Percentiles rank a stretch among this genome's conserved stretches.
Evolutionary conservation across 2,329 filamentous ascomycete species (phyloP).

Genomic region (Colletotrichum ledebouriae): DNA sequence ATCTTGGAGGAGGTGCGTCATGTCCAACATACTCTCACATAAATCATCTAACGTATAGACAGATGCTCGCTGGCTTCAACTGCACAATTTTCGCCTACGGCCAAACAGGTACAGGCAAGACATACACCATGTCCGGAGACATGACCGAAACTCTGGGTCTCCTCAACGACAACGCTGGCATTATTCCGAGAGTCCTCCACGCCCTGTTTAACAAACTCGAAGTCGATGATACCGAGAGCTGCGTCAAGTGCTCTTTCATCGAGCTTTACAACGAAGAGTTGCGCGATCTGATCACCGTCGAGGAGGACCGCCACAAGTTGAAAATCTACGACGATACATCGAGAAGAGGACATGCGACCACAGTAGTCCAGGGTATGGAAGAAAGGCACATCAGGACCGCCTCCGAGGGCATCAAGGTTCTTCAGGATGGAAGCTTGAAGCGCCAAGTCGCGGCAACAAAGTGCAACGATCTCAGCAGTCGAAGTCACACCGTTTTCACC

Average conservation of each 20-base stretch:
- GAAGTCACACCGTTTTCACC: slow-evolving; percentile 97
- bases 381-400: slow-evolving; percentile 92
- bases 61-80: slow-evolving; percentile 96
- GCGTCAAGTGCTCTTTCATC: slow-evolving; percentile 98
- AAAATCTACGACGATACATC: slow-evolving; percentile 96
- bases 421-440: slow-evolving; percentile 91
- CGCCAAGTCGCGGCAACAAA: slow-evolving; percentile 99
- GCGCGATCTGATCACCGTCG: slow-evolving; percentile 85
- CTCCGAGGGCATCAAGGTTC: slow-evolving; percentile 85
- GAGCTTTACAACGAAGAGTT: slow-evolving; percentile 99
- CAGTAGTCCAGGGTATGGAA: slow-evolving; percentile 97
- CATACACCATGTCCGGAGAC: slow-evolving; percentile 99
- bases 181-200: slow-evolving; percentile 92
- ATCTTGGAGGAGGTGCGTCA: slow-evolving; percentile 87
- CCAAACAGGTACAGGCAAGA: slow-evolving; percentile 97
- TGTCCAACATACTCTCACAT: not conserved
- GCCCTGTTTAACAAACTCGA: slow-evolving; percentile 89
- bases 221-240: slow-evolving; percentile 82
- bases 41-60: slow-evolving; percentile 31
- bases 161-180: slow-evolving; percentile 91
- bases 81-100: slow-evolving; percentile 99
- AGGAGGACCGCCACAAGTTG: slow-evolving; percentile 82
- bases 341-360: slow-evolving; percentile 86
- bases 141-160: slow-evolving; percentile 90
- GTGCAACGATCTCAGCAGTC: slow-evolving; percentile 97